Percentiles rank a stretch among this genome's conserved stretches.
Conservation (phyloP, 108 stramenopile genomes). For the Mayamaea pseudoterrestris region DNA sequence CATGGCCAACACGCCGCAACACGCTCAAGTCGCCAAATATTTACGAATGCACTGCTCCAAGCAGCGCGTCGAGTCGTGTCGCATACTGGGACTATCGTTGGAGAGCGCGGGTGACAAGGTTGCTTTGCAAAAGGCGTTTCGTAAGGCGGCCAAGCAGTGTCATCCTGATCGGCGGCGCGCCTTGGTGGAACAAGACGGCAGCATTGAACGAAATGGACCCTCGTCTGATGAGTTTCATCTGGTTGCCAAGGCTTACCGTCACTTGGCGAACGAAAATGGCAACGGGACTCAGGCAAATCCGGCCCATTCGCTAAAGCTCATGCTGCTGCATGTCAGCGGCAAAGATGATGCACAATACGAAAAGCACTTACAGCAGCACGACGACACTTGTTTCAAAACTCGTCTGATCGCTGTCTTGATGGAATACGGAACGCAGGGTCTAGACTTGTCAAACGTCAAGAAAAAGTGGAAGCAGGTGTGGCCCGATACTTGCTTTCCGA, state of each 20-base stretch:
- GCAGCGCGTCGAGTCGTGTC: constrained; percentile 36
- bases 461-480: constrained; percentile 81
- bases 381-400: constrained; percentile 46
- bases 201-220: constrained; percentile 4
- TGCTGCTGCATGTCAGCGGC: constrained; percentile 9
- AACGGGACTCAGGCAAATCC: constrained; percentile 36
- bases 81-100: constrained; percentile 31
- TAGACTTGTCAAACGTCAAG: constrained; percentile 46
- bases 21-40: constrained; percentile 32
- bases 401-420: constrained; percentile 57
- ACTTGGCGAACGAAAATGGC: constrained; percentile 29
- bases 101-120: constrained; percentile 4
- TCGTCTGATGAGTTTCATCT: constrained; percentile 15
- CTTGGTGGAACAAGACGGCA: too few relatives aligned
- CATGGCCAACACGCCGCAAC: constrained; percentile 61
- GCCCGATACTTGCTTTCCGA: constrained; percentile 68
- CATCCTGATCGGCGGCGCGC: constrained; percentile 48
- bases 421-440: constrained; percentile 68
- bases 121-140: constrained; percentile 36
- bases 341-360: neutral
- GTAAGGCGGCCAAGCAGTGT: constrained; percentile 24
- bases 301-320: constrained; percentile 27
- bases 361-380: neutral
- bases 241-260: constrained; percentile 26
- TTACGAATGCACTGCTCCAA: constrained; percentile 43